phyloP scores from a whole-genome alignment of 2,329 filamentous ascomycete genomes.

The Sphaerostilbella broomeana region DNA sequence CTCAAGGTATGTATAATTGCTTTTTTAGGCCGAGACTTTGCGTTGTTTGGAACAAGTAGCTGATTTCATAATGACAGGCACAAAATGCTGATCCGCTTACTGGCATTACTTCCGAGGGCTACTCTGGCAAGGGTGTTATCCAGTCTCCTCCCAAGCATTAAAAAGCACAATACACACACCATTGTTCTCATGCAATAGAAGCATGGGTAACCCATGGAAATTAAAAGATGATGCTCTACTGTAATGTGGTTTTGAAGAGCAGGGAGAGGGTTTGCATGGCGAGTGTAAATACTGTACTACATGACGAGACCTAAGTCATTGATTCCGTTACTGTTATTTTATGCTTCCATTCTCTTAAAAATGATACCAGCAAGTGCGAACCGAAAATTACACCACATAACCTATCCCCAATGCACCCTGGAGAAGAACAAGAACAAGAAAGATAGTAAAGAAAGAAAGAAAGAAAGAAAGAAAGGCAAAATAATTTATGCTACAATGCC shows the following conservation, averaged over 20 bases:
- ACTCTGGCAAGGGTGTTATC: slow-evolving; percentile 70
- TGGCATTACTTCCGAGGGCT: slow-evolving; percentile 72
- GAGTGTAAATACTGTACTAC: slow-evolving; percentile 41
- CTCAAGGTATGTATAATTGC: slow-evolving; percentile 61
- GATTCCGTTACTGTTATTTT: slow-evolving; percentile 22
- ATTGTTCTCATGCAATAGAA: slow-evolving; percentile 31
- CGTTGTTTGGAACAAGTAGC: too few species aligned
- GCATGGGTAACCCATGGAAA: slow-evolving; percentile 25
- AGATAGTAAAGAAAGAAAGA: too few species aligned
- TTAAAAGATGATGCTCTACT: slow-evolving; percentile 27
- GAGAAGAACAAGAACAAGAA: too few species aligned
- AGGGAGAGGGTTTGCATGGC: slow-evolving; percentile 24
- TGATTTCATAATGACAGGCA: slow-evolving; percentile 52
- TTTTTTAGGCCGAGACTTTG: too few species aligned
- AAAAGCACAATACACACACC: slow-evolving; percentile 22
- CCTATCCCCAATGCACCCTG: too few species aligned
- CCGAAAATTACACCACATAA: too few species aligned
- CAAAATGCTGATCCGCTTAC: slow-evolving; percentile 84
- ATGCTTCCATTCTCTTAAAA: background rate
- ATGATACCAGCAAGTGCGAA: slow-evolving; percentile 1
- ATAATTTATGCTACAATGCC: too few species aligned
- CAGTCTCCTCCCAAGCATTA: slow-evolving; percentile 59
- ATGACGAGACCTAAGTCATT: slow-evolving; percentile 31
- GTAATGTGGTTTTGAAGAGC: slow-evolving; percentile 29
- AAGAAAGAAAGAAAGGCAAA: too few species aligned